A percentile compares a stretch with the other conserved stretches of the same genome.
Evolutionary conservation across 805 yeast genomes (phyloP).

Genomic region (Candida silvatica): DNA sequence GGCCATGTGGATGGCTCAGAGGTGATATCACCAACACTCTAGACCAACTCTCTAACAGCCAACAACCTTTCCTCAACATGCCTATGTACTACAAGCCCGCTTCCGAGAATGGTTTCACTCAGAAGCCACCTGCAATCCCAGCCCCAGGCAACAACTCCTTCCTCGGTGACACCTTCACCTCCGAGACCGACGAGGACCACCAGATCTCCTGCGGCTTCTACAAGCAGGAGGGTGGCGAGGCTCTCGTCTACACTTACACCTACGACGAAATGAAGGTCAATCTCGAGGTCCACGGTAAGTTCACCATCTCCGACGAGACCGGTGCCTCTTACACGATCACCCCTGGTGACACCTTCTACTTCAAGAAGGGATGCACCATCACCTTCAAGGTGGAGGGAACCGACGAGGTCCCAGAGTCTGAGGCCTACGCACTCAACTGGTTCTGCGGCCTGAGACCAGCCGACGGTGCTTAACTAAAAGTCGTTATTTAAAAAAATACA

Average conservation of each 20-base stretch:
- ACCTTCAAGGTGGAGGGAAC: constrained; percentile 44
- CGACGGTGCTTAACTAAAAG: constrained; percentile 23
- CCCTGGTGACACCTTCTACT: constrained; percentile 63
- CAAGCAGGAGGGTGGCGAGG: constrained; percentile 60
- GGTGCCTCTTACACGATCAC: constrained; percentile 47
- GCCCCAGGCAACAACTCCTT: constrained; percentile 63
- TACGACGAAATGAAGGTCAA: constrained; percentile 67
- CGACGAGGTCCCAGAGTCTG: constrained; percentile 21
- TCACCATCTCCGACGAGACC: constrained; percentile 52
- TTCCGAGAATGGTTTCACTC: constrained; percentile 39
- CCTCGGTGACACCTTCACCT: constrained; percentile 56
- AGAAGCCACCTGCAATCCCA: constrained; percentile 51
- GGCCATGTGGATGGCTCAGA: too few relatives aligned
- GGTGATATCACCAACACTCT: too few relatives aligned
- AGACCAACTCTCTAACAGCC: too few relatives aligned
- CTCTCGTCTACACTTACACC: constrained; percentile 56
- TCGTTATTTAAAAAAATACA: neutral
- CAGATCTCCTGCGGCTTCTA: constrained; percentile 62
- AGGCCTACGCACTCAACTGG: constrained; percentile 56
- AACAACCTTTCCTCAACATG: constrained; percentile 26
- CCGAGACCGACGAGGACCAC: constrained; percentile 51
- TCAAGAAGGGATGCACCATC: constrained; percentile 60
- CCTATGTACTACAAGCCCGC: constrained; percentile 48
- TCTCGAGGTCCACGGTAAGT: constrained; percentile 60
- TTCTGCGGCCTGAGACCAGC: constrained; percentile 53